Percentiles rank a stretch among this genome's conserved stretches.
Conservation (phyloP, 2,329 filamentous ascomycete genomes). For the Ambrosiella cleistominuta region DNA sequence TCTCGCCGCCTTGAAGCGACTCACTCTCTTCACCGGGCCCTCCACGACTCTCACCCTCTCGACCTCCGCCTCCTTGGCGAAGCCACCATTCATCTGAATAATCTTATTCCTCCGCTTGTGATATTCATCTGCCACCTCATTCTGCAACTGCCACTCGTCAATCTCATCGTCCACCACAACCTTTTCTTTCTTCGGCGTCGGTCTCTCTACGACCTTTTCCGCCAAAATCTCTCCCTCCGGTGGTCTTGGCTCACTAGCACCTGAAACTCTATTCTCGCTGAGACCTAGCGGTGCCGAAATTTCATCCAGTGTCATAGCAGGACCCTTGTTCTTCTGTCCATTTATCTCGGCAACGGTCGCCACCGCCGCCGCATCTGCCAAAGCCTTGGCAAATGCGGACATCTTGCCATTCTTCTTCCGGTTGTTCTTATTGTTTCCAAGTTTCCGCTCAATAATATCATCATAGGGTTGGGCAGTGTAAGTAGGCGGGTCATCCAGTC, state of each 20-base stretch:
- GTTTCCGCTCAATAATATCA: conserved; percentile 34
- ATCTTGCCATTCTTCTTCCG: conserved; percentile 18
- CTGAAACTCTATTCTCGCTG: conserved; percentile 16
- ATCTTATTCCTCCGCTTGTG: conserved; percentile 66
- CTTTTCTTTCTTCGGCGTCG: conserved; percentile 17
- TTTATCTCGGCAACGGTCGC: neutral
- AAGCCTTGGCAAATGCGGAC: conserved; percentile 36
- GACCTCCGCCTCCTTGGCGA: conserved; percentile 52
- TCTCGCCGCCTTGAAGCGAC: conserved; percentile 56
- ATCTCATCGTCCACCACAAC: conserved; percentile 14
- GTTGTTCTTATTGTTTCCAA: conserved; percentile 12
- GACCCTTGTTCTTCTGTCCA: neutral
- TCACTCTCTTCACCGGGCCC: conserved; percentile 45
- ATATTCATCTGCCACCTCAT: conserved; percentile 69
- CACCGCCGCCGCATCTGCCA: neutral
- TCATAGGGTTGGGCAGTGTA: conserved; percentile 29
- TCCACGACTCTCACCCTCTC: conserved; percentile 51
- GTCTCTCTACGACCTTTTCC: conserved; percentile 39
- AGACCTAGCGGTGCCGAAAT: conserved; percentile 8
- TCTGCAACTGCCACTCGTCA: conserved; percentile 48
- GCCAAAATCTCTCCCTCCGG: conserved; percentile 37
- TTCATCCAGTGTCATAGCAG: conserved; percentile 10
- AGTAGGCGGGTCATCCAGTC: conserved; percentile 16
- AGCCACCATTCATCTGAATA: conserved; percentile 69
- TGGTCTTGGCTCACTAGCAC: conserved; percentile 25